phyloP scores from a whole-genome alignment of 768 basidiomycete species.

The Lactifluus piperatus region DNA sequence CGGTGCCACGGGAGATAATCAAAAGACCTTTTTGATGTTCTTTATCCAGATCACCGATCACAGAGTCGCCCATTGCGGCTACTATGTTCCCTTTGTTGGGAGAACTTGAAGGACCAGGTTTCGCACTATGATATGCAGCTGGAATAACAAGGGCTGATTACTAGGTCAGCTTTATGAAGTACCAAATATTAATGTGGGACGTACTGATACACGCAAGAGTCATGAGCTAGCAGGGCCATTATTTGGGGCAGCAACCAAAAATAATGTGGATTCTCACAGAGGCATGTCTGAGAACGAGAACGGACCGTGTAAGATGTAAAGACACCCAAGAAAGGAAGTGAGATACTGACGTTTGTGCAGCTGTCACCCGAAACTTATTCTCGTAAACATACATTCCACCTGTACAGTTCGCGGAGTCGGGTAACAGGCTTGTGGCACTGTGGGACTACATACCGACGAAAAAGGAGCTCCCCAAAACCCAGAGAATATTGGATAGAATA shows the following conservation, averaged over 20 bases:
- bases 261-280: constrained; percentile 7
- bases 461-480: constrained; percentile 88
- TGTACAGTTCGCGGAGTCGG: constrained; percentile 20
- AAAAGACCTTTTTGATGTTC: constrained; percentile 40
- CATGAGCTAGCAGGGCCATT: constrained; percentile 47
- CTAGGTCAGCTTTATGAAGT: neutral
- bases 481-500: constrained; percentile 80
- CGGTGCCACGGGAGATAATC: constrained; percentile 73
- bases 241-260: neutral
- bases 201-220: constrained; percentile 78
- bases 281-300: constrained; percentile 4
- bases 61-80: too few species aligned
- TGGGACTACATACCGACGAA: constrained; percentile 50
- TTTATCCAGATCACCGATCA: constrained; percentile 22
- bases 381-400: constrained; percentile 61
- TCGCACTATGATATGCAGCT: constrained; percentile 66
- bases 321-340: neutral
- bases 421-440: neutral
- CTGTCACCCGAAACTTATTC: constrained; percentile 71
- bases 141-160: constrained; percentile 72
- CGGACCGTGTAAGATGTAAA: neutral
- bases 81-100: too few species aligned
- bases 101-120: too few species aligned
- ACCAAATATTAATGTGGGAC: constrained; percentile 22
- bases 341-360: constrained; percentile 70